Conservation (phyloP, 306 rosid genomes). For the Potentilla sterilis region DNA sequence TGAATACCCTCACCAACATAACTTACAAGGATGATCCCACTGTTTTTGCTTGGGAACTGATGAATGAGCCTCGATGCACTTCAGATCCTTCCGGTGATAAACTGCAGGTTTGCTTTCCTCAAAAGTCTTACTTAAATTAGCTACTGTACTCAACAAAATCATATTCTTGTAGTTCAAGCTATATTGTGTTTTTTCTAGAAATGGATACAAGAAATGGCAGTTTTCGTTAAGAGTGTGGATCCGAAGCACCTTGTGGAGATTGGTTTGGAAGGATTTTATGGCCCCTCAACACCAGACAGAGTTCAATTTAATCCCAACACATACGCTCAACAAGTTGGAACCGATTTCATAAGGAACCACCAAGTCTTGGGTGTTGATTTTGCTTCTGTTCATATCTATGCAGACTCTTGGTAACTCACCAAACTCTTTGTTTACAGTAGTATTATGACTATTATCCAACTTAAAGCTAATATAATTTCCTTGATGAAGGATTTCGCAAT, state of each 20-base stretch:
- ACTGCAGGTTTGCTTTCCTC: constrained; percentile 58
- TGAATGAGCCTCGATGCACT: constrained; percentile 91
- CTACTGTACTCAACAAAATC: neutral
- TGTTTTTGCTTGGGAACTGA: constrained; percentile 91
- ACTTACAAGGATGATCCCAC: constrained; percentile 96
- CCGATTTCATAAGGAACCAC: constrained; percentile 91
- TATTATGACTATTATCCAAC: neutral
- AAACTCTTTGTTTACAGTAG: neutral
- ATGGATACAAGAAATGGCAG: constrained; percentile 95
- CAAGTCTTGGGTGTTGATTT: constrained; percentile 88
- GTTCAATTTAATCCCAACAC: constrained; percentile 81
- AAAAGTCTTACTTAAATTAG: neutral
- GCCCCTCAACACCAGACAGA: constrained; percentile 79
- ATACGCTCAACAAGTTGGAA: constrained; percentile 87
- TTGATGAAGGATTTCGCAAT: constrained; percentile 55
- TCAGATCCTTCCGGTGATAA: constrained; percentile 73
- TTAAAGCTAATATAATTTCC: neutral
- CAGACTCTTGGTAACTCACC: constrained; percentile 73
- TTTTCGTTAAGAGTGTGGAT: constrained; percentile 78
- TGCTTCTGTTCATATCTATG: constrained; percentile 88
- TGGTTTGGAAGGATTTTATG: constrained; percentile 93
- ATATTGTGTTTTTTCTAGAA: constrained; percentile 39
- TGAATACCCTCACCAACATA: constrained; percentile 66
- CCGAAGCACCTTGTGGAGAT: constrained; percentile 86
- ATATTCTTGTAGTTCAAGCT: neutral